A percentile compares a stretch with the other conserved stretches of the same genome.
Conservation (phyloP, 106 monocot genomes). For the Xerophyta viscosa region DNA sequence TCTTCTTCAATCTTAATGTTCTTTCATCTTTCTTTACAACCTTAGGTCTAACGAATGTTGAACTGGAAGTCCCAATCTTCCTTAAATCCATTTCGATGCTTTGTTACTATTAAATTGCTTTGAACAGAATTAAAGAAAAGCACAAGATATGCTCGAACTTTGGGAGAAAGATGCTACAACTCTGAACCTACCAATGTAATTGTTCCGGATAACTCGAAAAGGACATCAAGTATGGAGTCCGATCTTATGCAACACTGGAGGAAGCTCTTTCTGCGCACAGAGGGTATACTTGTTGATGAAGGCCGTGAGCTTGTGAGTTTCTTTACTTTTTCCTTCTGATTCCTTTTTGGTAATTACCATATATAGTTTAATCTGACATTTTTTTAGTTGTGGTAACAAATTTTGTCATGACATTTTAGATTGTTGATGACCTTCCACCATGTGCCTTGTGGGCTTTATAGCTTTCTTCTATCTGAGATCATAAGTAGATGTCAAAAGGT, state of each 20-base stretch:
- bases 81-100: not conserved
- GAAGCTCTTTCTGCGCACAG: constrained; percentile 44
- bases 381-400: too few species aligned
- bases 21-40: not conserved
- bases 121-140: constrained; percentile 40
- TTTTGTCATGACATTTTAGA: too few species aligned
- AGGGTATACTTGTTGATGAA: constrained; percentile 34
- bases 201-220: constrained; percentile 15
- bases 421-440: too few species aligned
- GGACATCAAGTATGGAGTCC: constrained; percentile 22
- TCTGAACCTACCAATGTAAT: constrained; percentile 8
- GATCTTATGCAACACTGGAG: constrained; percentile 54
- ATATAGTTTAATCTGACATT: not conserved
- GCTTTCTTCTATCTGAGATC: too few species aligned
- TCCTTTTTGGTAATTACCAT: not conserved
- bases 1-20: not conserved
- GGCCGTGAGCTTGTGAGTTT: constrained; percentile 43
- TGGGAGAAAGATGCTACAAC: constrained; percentile 21
- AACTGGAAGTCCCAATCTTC: too few species aligned
- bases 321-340: not conserved
- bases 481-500: too few species aligned
- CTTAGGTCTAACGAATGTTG: too few species aligned
- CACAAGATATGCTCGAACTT: constrained; percentile 18
- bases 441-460: too few species aligned
- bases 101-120: not conserved